A percentile compares a stretch with the other conserved stretches of the same genome.
Evolutionary conservation across 116 monocot species (phyloP).

Genomic region (Papilionanthe hybrid): DNA sequence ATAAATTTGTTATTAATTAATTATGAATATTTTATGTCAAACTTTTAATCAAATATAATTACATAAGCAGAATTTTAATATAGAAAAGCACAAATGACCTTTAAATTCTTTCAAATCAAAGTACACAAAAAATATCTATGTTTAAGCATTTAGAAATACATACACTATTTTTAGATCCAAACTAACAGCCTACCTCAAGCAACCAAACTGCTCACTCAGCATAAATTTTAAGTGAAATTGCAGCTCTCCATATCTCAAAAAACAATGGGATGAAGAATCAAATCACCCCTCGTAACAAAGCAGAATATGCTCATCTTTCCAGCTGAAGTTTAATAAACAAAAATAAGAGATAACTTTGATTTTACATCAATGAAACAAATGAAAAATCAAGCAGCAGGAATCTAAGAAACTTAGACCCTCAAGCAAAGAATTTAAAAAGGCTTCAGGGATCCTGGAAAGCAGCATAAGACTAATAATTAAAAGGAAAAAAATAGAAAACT

Average conservation of each 20-base stretch:
- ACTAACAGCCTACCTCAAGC: background rate
- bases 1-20: no score
- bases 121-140: no score
- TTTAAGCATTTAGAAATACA: no score
- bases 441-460: background rate
- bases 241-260: background rate
- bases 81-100: no score
- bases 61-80: no score
- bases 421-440: slow-evolving; percentile 18
- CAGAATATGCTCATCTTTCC: background rate
- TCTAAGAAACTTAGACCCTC: background rate
- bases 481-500: background rate
- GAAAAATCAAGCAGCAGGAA: background rate
- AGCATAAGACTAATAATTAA: background rate
- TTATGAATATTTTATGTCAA: no score
- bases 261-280: background rate
- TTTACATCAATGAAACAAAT: background rate
- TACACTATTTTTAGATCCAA: no score
- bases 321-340: background rate
- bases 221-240: background rate
- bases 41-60: no score
- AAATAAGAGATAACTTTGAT: no score
- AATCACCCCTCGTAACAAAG: background rate
- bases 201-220: background rate
- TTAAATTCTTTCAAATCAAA: no score